Conservation (phyloP, 352 stramenopile species). For the Globisporangium parvum region DNA sequence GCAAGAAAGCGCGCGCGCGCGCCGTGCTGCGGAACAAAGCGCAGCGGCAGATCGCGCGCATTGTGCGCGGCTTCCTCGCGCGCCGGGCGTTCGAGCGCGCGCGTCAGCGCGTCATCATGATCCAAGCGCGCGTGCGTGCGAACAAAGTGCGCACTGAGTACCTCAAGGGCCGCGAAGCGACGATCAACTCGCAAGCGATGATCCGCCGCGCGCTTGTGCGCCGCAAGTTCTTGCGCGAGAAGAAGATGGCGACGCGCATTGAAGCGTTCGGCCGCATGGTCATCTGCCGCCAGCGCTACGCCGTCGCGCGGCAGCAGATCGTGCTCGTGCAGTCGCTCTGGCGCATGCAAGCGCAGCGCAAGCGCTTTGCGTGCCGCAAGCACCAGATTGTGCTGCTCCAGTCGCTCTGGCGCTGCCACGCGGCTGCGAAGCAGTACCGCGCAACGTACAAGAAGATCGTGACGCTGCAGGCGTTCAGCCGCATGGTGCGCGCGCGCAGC, state of each 20-base stretch:
- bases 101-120: slow-evolving; percentile 73
- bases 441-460: slow-evolving; percentile 56
- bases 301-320: slow-evolving; percentile 53
- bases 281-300: slow-evolving; percentile 63
- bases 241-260: slow-evolving; percentile 86
- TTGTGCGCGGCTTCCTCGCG: slow-evolving; percentile 68
- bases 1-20: slow-evolving; percentile 78
- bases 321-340: slow-evolving; percentile 75
- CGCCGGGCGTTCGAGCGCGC: slow-evolving; percentile 44
- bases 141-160: slow-evolving; percentile 86
- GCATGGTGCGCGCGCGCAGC: slow-evolving; percentile 54
- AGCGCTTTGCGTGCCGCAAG: slow-evolving; percentile 39
- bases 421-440: slow-evolving; percentile 48
- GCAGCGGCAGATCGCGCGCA: slow-evolving; percentile 69
- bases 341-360: slow-evolving; percentile 66
- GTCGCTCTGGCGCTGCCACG: slow-evolving; percentile 70
- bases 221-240: slow-evolving; percentile 73
- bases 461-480: slow-evolving; percentile 52
- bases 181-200: slow-evolving; percentile 86
- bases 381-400: slow-evolving; percentile 66
- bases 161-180: slow-evolving; percentile 79
- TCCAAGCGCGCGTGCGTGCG: slow-evolving; percentile 78
- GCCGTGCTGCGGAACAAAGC: slow-evolving; percentile 70
- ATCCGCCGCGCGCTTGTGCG: slow-evolving; percentile 75
- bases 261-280: slow-evolving; percentile 81